phyloP scores from a whole-genome alignment of 2,329 filamentous ascomycete species.

The Monascus ruber region DNA sequence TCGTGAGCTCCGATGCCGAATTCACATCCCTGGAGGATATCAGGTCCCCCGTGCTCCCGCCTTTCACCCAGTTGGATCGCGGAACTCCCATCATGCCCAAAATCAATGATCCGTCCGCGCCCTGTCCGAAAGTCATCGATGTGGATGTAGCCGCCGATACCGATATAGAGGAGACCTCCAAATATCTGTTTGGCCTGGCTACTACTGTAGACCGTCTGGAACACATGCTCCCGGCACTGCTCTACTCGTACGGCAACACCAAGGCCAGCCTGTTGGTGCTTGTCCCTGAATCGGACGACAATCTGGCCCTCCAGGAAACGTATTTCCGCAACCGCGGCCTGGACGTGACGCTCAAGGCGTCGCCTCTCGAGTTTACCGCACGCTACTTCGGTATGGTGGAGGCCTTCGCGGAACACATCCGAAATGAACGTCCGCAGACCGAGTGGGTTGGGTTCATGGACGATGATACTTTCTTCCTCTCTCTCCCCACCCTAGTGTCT shows the following conservation, averaged over 20 bases:
- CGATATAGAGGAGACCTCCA: slow-evolving; percentile 28
- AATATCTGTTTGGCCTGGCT: slow-evolving; percentile 31
- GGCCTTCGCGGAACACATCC: slow-evolving; percentile 28
- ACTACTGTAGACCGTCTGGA: slow-evolving; percentile 33
- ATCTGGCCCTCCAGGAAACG: slow-evolving; percentile 27
- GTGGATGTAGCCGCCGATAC: slow-evolving; percentile 30
- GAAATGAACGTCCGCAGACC: slow-evolving; percentile 27
- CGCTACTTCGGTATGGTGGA: slow-evolving; percentile 34
- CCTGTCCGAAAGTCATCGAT: slow-evolving; percentile 30
- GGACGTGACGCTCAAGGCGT: slow-evolving; percentile 28
- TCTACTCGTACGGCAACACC: slow-evolving; percentile 32
- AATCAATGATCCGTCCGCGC: slow-evolving; percentile 19
- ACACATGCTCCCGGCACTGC: slow-evolving; percentile 27
- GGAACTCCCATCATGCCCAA: slow-evolving; percentile 26
- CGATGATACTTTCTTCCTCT: slow-evolving; percentile 34
- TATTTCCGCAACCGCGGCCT: slow-evolving; percentile 33
- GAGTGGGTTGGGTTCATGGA: slow-evolving; percentile 34
- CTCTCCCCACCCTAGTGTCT: slow-evolving; percentile 26
- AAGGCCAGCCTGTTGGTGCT: slow-evolving; percentile 31
- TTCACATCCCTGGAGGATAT: slow-evolving; percentile 30
- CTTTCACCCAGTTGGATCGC: slow-evolving; percentile 27
- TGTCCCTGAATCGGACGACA: slow-evolving; percentile 29
- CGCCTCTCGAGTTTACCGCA: slow-evolving; percentile 30
- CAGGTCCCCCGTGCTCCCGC: slow-evolving; percentile 25
- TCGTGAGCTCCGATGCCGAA: slow-evolving; percentile 23